Conservation (phyloP, 352 stramenopile genomes). For the Phytopythium helicoides region DNA sequence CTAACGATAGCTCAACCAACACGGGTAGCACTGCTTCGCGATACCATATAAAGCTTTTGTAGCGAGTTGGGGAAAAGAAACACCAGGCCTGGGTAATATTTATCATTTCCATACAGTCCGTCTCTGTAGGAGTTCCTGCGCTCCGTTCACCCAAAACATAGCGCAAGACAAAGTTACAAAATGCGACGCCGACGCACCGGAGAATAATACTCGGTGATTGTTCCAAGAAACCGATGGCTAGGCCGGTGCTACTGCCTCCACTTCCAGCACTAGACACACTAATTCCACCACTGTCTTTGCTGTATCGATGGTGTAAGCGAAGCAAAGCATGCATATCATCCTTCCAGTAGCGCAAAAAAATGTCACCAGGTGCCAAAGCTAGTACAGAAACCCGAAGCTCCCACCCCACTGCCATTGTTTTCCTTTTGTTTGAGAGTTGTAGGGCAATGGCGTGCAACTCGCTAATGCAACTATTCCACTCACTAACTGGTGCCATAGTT, state of each 20-base stretch:
- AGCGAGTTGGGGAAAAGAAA: slow-evolving; percentile 53
- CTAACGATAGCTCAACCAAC: slow-evolving; percentile 48
- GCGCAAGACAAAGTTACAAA: slow-evolving; percentile 40
- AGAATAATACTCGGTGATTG: slow-evolving; percentile 7
- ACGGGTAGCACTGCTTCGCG: slow-evolving; percentile 29
- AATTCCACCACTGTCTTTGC: slow-evolving; percentile 43
- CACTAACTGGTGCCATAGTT: slow-evolving; percentile 24
- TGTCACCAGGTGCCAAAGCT: slow-evolving; percentile 47
- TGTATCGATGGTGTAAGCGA: slow-evolving; percentile 61
- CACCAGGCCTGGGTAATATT: slow-evolving; percentile 79
- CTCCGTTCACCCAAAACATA: slow-evolving; percentile 39
- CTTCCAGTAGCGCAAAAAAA: slow-evolving; percentile 73
- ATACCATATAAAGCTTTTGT: slow-evolving; percentile 30
- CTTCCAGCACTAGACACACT: neutral
- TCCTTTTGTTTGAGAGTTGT: slow-evolving; percentile 34
- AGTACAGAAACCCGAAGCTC: slow-evolving; percentile 48
- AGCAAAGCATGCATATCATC: slow-evolving; percentile 58
- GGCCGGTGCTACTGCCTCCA: slow-evolving; percentile 6
- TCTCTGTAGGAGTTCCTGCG: slow-evolving; percentile 32
- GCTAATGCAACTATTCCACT: slow-evolving; percentile 63
- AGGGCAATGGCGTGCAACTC: slow-evolving; percentile 54
- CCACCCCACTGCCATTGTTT: slow-evolving; percentile 50
- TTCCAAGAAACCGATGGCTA: slow-evolving; percentile 8
- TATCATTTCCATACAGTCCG: slow-evolving; percentile 79
- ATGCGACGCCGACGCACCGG: slow-evolving; percentile 21